These are phyloP conservation scores for Nigrograna mackinnonii DNA, from an alignment of 2,329 filamentous ascomycete species.

Conservation along the genomic window DNA sequence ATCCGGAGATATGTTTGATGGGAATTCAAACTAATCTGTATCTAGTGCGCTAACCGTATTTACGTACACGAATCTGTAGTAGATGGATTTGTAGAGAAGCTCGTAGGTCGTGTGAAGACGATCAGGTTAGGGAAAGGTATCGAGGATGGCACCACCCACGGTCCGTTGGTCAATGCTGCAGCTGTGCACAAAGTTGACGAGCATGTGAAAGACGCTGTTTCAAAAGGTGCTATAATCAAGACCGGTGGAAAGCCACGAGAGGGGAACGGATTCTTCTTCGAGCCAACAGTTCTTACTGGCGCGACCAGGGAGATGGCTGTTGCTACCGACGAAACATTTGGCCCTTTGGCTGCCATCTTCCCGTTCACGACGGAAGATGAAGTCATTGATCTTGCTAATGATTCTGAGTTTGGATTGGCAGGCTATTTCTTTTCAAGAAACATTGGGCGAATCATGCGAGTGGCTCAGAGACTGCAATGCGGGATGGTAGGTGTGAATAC, in stretches of 20 bases:
- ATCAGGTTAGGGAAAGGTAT: constrained; percentile 78
- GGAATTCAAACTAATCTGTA: not conserved
- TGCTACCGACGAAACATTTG: constrained; percentile 90
- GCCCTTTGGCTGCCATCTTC: constrained; percentile 89
- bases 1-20: not conserved
- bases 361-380: constrained; percentile 86
- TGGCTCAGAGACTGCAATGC: constrained; percentile 72
- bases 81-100: constrained; percentile 69
- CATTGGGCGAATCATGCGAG: constrained; percentile 60
- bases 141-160: constrained; percentile 71
- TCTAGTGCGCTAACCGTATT: constrained; percentile 69
- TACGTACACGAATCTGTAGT: constrained; percentile 80
- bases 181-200: constrained; percentile 54
- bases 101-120: constrained; percentile 71
- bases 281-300: constrained; percentile 84
- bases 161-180: constrained; percentile 82
- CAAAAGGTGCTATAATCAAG: constrained; percentile 34
- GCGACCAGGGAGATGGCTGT: constrained; percentile 87
- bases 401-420: constrained; percentile 81
- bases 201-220: constrained; percentile 38
- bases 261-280: constrained; percentile 80
- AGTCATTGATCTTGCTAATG: constrained; percentile 82
- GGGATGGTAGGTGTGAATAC: constrained; percentile 77
- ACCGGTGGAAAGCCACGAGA: constrained; percentile 57
- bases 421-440: constrained; percentile 87